Percentiles rank a stretch among this genome's conserved stretches.
Evolutionary conservation across 345 rosid genomes (phyloP).

Genomic region (Gossypium australe): DNA sequence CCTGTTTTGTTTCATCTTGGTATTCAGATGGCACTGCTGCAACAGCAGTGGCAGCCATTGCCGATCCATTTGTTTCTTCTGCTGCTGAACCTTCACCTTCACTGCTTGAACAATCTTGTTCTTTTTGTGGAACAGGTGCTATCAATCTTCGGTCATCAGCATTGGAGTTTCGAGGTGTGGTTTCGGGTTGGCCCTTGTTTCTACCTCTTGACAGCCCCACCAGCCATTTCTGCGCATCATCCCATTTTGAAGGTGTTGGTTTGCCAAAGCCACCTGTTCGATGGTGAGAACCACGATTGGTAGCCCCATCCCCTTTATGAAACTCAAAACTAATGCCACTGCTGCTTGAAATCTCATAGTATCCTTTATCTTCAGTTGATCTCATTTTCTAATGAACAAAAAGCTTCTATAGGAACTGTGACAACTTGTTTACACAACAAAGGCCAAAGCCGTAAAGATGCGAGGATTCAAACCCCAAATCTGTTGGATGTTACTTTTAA

Average conservation of each 20-base stretch:
- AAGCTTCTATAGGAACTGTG: background rate
- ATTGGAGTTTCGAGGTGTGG: conserved; percentile 75
- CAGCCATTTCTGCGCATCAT: conserved; percentile 98
- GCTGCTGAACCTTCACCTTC: conserved; percentile 41
- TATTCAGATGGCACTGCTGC: background rate
- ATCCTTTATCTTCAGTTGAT: conserved; percentile 47
- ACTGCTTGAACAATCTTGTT: conserved; percentile 45
- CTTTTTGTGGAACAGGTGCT: conserved; percentile 72
- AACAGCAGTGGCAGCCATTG: background rate
- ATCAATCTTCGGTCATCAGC: conserved; percentile 87
- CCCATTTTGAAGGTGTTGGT: conserved; percentile 95
- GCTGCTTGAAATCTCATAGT: conserved; percentile 5
- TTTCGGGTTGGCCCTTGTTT: conserved; percentile 37
- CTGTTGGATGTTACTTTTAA: background rate
- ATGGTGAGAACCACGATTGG: conserved; percentile 50
- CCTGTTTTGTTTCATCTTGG: conserved; percentile 49
- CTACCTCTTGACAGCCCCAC: conserved; percentile 67
- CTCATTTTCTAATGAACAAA: conserved; percentile 41
- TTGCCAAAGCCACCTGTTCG: conserved; percentile 72
- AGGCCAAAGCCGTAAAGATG: background rate
- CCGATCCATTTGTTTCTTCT: conserved; percentile 28
- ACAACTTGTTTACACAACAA: background rate
- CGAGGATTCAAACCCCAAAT: background rate
- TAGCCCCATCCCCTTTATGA: conserved; percentile 52
- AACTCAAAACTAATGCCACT: conserved; percentile 21